phyloP scores from a whole-genome alignment of 2,329 filamentous ascomycete genomes.

The Rutstroemia sp. region DNA sequence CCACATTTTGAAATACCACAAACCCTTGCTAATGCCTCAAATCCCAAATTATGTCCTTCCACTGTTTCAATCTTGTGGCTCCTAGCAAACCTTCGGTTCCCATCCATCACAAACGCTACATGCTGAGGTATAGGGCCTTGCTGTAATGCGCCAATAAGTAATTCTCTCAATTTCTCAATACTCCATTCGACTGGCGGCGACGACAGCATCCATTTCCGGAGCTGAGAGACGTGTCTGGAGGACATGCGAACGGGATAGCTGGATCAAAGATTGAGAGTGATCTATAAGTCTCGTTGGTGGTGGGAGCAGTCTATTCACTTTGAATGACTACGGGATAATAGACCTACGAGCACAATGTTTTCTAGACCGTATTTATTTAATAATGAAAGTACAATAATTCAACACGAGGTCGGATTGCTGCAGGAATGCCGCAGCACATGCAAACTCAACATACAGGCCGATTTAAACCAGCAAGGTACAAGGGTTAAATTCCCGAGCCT shows the following conservation, averaged over 20 bases:
- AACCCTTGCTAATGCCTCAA: conserved; percentile 86
- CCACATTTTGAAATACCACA: conserved; percentile 19
- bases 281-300: too few relatives aligned
- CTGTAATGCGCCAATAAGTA: conserved; percentile 79
- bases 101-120: conserved; percentile 99
- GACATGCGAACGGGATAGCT: conserved; percentile 24
- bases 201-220: conserved; percentile 71
- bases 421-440: too few relatives aligned
- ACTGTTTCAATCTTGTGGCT: conserved; percentile 91
- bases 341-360: too few relatives aligned
- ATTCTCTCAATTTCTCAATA: conserved; percentile 69
- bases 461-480: too few relatives aligned
- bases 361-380: too few relatives aligned
- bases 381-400: too few relatives aligned
- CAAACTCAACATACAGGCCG: too few relatives aligned
- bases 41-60: conserved; percentile 91
- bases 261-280: too few relatives aligned
- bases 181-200: conserved; percentile 90
- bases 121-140: conserved; percentile 91
- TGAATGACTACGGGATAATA: too few relatives aligned
- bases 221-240: conserved; percentile 51
- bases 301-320: too few relatives aligned
- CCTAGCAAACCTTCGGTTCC: conserved; percentile 86
- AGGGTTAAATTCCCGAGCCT: too few relatives aligned
- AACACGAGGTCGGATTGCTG: too few relatives aligned